Conservation (phyloP, 192 early-diverging fungal species). For the Coemansia aciculifera region DNA sequence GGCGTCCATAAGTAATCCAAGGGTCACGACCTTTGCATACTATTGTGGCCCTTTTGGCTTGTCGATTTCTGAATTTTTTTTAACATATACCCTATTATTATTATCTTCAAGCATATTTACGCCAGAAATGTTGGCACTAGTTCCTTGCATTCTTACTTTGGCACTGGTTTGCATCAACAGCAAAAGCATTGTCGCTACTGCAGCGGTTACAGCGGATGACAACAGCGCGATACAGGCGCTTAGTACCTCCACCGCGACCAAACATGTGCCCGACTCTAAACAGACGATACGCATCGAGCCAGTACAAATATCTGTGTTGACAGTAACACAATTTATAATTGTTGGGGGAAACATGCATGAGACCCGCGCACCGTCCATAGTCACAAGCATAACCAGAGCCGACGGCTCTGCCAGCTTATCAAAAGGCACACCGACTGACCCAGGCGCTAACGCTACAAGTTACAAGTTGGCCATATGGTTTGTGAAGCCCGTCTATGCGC, state of each 20-base stretch:
- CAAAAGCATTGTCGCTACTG: neutral
- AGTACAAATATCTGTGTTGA: conserved; percentile 2
- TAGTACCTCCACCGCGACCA: neutral
- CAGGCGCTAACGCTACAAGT: neutral
- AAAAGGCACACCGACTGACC: neutral
- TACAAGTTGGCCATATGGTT: neutral
- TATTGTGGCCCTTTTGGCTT: neutral
- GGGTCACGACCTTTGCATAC: neutral
- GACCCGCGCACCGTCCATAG: neutral
- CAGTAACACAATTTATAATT: conserved; percentile 15
- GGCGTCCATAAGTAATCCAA: neutral
- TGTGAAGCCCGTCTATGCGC: neutral
- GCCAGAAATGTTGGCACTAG: neutral
- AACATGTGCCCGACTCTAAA: neutral
- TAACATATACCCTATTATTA: neutral
- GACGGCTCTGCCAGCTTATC: neutral
- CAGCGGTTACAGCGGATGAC: neutral
- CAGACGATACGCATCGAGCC: neutral
- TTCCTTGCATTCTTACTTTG: neutral
- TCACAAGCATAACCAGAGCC: neutral
- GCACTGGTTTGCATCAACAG: neutral
- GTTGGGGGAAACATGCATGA: neutral
- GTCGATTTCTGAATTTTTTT: neutral
- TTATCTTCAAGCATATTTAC: neutral
- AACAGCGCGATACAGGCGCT: neutral